Evolutionary conservation across 805 yeast genomes (phyloP).

Genomic region (Zygoascus bituminiphila): DNA sequence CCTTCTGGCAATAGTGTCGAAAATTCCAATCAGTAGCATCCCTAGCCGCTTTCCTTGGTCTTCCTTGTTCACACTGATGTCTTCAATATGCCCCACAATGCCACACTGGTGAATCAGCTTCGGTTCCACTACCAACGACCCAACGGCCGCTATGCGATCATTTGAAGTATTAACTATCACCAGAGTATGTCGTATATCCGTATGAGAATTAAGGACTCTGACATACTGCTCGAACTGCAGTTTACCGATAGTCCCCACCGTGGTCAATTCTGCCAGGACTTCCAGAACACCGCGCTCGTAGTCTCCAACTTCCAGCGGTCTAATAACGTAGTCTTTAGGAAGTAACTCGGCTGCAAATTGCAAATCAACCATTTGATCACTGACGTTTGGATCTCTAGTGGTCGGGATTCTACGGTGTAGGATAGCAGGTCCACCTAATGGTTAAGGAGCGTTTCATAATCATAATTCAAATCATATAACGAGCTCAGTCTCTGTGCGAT

Average conservation of each 20-base stretch:
- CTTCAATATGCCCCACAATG: conserved; percentile 19
- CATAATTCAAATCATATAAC: too few species aligned
- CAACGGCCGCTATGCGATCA: conserved; percentile 13
- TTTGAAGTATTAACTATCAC: conserved; percentile 7
- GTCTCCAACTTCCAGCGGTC: conserved; percentile 11
- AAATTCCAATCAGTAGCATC: conserved; percentile 6
- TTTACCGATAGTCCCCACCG: conserved; percentile 10
- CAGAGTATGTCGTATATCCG: conserved; percentile 2
- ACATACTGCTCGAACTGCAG: conserved; percentile 8
- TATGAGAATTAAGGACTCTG: neutral
- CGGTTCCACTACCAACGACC: conserved; percentile 13
- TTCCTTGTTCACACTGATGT: conserved; percentile 10
- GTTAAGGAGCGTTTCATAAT: neutral
- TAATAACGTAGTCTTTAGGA: conserved; percentile 12
- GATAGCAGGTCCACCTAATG: neutral
- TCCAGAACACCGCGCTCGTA: conserved; percentile 12
- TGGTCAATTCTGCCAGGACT: conserved; percentile 13
- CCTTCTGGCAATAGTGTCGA: conserved; percentile 10
- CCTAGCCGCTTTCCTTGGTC: conserved; percentile 18
- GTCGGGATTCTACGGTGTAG: neutral
- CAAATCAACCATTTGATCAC: neutral
- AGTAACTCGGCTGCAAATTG: conserved; percentile 2
- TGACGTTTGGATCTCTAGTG: too few species aligned
- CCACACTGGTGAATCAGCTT: conserved; percentile 16
- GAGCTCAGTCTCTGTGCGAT: neutral